These are phyloP conservation scores for Penicillium sp. DNA, from an alignment of 2,329 filamentous ascomycete species.

Conservation along the genomic window DNA sequence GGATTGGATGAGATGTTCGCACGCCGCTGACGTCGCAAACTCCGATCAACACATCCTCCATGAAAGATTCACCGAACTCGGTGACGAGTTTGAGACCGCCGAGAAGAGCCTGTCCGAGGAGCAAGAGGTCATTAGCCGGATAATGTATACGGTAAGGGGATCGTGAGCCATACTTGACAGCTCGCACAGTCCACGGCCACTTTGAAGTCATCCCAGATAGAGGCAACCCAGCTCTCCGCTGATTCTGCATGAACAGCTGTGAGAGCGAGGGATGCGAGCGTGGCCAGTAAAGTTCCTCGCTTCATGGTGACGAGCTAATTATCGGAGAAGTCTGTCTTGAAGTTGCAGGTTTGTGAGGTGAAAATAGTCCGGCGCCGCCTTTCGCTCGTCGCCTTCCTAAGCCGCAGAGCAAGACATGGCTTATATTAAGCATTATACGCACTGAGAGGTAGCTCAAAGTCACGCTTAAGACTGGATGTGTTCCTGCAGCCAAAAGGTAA, in stretches of 20 bases:
- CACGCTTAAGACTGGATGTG: slow-evolving; percentile 8
- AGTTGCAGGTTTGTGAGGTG: too few species aligned
- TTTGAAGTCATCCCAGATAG: slow-evolving; percentile 33
- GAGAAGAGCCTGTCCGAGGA: slow-evolving; percentile 36
- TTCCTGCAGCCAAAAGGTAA: slow-evolving; percentile 3
- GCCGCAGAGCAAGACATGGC: too few species aligned
- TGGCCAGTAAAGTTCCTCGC: slow-evolving; percentile 9
- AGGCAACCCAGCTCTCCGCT: slow-evolving; percentile 16
- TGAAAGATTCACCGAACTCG: slow-evolving; percentile 43
- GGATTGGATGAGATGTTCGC: slow-evolving; percentile 9
- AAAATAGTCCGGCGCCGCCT: too few species aligned
- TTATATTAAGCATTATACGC: too few species aligned
- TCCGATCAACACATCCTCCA: slow-evolving; percentile 39
- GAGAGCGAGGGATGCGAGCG: slow-evolving; percentile 10
- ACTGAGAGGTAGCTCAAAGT: slow-evolving; percentile 3
- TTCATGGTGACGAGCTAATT: slow-evolving; percentile 17
- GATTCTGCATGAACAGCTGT: slow-evolving; percentile 11
- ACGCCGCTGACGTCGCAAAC: slow-evolving; percentile 40
- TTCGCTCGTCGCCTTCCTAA: too few species aligned
- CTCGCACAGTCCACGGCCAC: slow-evolving; percentile 32
- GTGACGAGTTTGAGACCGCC: slow-evolving; percentile 47
- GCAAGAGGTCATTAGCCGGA: too few species aligned
- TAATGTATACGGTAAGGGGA: too few species aligned
- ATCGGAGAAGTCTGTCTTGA: neutral
- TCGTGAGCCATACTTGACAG: slow-evolving; percentile 30